These are phyloP conservation scores for Paramecium primaurelia DNA, from an alignment of 73 alveolate genomes.

Conservation along the genomic window DNA sequence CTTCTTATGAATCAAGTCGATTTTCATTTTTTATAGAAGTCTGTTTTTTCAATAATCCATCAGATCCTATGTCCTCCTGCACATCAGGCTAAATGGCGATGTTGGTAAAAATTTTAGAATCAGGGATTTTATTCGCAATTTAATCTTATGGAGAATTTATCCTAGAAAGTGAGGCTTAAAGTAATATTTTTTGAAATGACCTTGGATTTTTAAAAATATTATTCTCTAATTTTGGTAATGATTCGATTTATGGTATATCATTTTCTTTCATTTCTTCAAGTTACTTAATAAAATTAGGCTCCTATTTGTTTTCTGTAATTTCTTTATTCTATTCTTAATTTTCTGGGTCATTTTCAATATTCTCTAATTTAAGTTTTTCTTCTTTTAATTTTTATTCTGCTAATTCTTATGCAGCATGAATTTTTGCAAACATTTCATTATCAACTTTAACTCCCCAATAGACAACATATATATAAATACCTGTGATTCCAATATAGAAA, in stretches of 20 bases:
- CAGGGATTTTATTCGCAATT: background rate
- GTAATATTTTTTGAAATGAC: background rate
- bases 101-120: background rate
- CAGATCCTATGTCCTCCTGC: background rate
- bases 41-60: background rate
- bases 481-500: background rate
- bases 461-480: background rate
- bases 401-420: background rate
- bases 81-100: background rate
- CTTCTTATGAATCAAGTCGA: background rate
- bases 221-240: background rate
- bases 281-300: background rate
- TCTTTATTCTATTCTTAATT: background rate
- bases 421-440: background rate
- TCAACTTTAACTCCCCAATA: constrained; percentile 7
- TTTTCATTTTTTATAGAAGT: background rate
- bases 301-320: background rate
- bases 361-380: background rate
- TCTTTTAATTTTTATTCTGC: background rate
- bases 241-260: background rate
- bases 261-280: background rate
- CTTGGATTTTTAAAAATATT: background rate
- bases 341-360: background rate
- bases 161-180: background rate
- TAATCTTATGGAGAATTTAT: background rate